A percentile compares a stretch with the other conserved stretches of the same genome.
phyloP scores from a whole-genome alignment of 2,329 filamentous ascomycete species.

The Cadophora luteo-olivacea region DNA sequence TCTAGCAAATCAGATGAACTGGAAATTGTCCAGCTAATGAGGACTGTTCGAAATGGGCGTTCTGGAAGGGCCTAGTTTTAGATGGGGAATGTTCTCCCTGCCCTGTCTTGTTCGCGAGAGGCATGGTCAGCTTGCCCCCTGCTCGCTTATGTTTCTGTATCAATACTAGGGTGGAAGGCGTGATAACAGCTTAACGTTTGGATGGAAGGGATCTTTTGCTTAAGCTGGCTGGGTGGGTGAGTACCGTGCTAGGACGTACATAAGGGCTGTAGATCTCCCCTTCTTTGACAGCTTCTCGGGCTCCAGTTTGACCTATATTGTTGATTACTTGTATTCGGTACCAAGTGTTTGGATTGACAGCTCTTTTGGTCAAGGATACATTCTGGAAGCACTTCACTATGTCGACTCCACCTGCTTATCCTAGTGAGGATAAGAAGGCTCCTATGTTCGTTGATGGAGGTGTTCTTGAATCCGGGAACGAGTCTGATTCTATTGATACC shows the following conservation, averaged over 20 bases:
- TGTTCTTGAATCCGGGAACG: slow-evolving; percentile 12
- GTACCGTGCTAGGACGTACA: neutral
- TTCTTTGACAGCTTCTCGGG: neutral
- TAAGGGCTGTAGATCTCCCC: neutral
- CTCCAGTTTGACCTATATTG: neutral
- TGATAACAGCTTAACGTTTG: slow-evolving; percentile 10
- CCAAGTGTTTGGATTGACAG: no score
- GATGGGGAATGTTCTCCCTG: slow-evolving; percentile 3
- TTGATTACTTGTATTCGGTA: neutral
- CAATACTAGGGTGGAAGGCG: slow-evolving; percentile 18
- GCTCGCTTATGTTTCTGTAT: slow-evolving; percentile 9
- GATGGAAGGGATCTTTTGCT: neutral
- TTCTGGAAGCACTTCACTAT: slow-evolving; percentile 13
- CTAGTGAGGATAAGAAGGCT: slow-evolving; percentile 15
- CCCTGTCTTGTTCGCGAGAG: neutral
- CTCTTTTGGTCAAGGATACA: no score
- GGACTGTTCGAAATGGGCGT: neutral
- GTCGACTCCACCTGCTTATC: slow-evolving; percentile 2
- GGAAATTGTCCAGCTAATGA: neutral
- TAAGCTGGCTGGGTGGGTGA: neutral
- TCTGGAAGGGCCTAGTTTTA: neutral
- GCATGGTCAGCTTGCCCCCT: slow-evolving; percentile 1
- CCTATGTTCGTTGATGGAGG: neutral
- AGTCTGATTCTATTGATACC: slow-evolving; percentile 35
- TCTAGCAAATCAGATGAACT: neutral